Evolutionary conservation across 768 basidiomycete species (phyloP), one percentile per base, ranked within the genome.

Genomic region (Filobasidium wieringae): DNA sequence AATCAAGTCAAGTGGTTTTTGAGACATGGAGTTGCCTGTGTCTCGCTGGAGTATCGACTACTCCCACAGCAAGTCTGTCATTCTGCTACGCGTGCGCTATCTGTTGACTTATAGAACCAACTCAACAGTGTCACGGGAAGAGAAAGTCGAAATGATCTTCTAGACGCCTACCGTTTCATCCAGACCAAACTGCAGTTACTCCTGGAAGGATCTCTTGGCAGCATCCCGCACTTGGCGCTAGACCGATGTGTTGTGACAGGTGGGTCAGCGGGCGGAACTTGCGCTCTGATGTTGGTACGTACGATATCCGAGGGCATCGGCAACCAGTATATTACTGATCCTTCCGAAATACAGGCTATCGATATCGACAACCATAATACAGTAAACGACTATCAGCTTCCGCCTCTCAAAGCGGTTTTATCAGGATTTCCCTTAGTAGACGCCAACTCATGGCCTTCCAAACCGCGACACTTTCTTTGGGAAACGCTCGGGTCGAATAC

Each of bases 1-100:
- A 56, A 61, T 29, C 59, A 61, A 32, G 59, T 61, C 51, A 31
- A 43, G 22, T 51, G 45, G 11, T 57, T 57, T 32, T 32, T 56
- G 31, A 39, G 40, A n/a, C 29, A 57, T 22, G 59, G 49, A 7
- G 31, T 61, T 19, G 59, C 59, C 22, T 45, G 50, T 27, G 45
- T 51, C 4, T 61, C 59, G 2, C 36, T 61, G 47, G 59, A 61
- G 39, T 61, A 61, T 32, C 43, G 59, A 24, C 19, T 61, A 36
- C 14, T 52, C 9, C 59, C 59, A 14, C 59, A 61, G 59, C 57
- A 29, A 57, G 59, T 51, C 7, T 6, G 5, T 12, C 14, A 27
- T 2, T 17, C 17, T 8, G 2, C 8, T n/a, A 5, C 5, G 2
- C 4, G 1, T 40, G 4, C 4, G 19, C 14, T 33, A 31, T 4